A percentile compares a stretch with the other conserved stretches of the same genome.
These are phyloP conservation scores for Zoysia matrella DNA, from an alignment of 202 grass and related monocot genomes.

Conservation along the genomic window DNA sequence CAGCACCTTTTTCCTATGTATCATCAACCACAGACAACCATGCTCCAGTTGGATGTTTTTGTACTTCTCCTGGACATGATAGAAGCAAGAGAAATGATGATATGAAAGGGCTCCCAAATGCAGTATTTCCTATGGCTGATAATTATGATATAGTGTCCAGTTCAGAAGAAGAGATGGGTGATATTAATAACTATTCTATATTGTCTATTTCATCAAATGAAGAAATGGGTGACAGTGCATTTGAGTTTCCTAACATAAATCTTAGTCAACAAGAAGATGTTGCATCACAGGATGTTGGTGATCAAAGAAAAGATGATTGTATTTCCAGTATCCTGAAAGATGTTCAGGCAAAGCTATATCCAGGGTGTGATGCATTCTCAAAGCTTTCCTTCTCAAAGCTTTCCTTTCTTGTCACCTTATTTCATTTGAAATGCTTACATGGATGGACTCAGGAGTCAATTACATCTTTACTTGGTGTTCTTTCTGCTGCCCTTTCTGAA, in stretches of 20 bases:
- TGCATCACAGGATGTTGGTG: not conserved
- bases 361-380: constrained; percentile 19
- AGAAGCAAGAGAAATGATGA: not conserved
- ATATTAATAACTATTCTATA: not conserved
- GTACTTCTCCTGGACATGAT: too few species aligned
- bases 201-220: not conserved
- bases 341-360: not conserved
- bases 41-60: not conserved
- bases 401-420: constrained; percentile 24
- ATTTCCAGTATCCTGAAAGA: constrained; percentile 1
- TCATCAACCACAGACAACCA: not conserved
- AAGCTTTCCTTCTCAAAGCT: constrained; percentile 29
- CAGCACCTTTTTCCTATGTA: not conserved
- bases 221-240: not conserved
- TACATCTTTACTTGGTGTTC: not conserved
- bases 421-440: constrained; percentile 29
- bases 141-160: not conserved
- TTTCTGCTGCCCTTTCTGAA: not conserved
- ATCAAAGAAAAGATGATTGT: not conserved
- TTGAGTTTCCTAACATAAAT: not conserved
- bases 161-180: not conserved
- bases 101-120: not conserved
- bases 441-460: constrained; percentile 10
- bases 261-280: not conserved
- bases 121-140: not conserved